phyloP scores from a whole-genome alignment of 805 yeast species.

The Metahyphopichia silvanorum region DNA sequence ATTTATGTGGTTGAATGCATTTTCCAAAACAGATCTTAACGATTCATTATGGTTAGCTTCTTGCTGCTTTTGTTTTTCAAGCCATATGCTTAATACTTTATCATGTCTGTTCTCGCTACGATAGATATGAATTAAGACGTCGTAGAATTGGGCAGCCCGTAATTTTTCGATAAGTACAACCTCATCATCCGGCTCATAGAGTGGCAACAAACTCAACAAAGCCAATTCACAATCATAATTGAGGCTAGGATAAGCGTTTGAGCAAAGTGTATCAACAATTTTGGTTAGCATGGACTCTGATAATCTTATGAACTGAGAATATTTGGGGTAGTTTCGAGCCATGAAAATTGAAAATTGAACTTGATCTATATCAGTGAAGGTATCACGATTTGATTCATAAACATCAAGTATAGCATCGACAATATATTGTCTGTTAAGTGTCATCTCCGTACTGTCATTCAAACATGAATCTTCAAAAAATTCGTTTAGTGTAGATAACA shows the following conservation, averaged over 20 bases:
- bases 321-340: slow-evolving; percentile 80
- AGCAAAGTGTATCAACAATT: slow-evolving; percentile 50
- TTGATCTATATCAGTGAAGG: slow-evolving; percentile 19
- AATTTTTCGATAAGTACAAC: slow-evolving; percentile 48
- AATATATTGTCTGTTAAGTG: slow-evolving; percentile 70
- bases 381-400: slow-evolving; percentile 31
- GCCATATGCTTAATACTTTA: slow-evolving; percentile 55
- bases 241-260: slow-evolving; percentile 25
- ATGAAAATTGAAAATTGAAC: slow-evolving; percentile 61
- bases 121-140: slow-evolving; percentile 58
- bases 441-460: slow-evolving; percentile 53
- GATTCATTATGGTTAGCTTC: slow-evolving; percentile 6
- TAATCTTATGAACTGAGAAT: slow-evolving; percentile 73
- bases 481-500: slow-evolving; percentile 70
- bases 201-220: slow-evolving; percentile 64
- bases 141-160: slow-evolving; percentile 51
- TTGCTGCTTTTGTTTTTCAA: slow-evolving; percentile 18
- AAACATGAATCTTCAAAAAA: slow-evolving; percentile 77
- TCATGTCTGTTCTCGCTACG: slow-evolving; percentile 49
- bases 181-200: slow-evolving; percentile 57
- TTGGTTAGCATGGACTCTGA: slow-evolving; percentile 55
- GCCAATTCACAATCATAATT: slow-evolving; percentile 72
- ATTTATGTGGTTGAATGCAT: slow-evolving; percentile 13
- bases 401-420: slow-evolving; percentile 68
- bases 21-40: slow-evolving; percentile 24